Percentiles rank a stretch among this genome's conserved stretches.
Conservation (phyloP, 306 rosid species). For the Ochetophila trinervis region DNA sequence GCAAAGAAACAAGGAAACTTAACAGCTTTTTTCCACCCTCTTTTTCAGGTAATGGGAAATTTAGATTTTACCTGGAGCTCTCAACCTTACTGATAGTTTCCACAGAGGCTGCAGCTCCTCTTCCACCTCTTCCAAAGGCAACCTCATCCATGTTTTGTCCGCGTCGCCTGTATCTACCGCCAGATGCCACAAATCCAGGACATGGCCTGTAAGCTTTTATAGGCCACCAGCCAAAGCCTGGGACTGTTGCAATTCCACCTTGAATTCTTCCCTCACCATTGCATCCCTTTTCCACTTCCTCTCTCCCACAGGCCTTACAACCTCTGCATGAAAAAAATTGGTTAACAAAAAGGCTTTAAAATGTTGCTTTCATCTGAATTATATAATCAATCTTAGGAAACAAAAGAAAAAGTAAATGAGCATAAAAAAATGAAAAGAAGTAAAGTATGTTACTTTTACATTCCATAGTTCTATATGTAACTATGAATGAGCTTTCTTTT, state of each 20-base stretch:
- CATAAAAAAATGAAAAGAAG: background rate
- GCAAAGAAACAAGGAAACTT: no score
- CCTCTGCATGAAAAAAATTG: constrained; percentile 42
- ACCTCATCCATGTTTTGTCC: constrained; percentile 98
- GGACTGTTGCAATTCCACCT: constrained; percentile 91
- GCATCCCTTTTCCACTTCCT: constrained; percentile 81
- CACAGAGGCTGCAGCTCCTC: constrained; percentile 21
- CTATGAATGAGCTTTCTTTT: no score
- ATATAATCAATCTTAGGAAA: background rate
- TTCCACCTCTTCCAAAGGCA: constrained; percentile 63
- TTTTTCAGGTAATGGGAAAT: background rate
- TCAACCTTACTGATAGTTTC: constrained; percentile 21
- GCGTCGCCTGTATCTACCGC: constrained; percentile 73
- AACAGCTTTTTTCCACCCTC: no score
- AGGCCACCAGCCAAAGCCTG: constrained; percentile 99
- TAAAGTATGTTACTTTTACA: no score
- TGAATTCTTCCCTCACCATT: constrained; percentile 95
- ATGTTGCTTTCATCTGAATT: background rate
- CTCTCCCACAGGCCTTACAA: constrained; percentile 80
- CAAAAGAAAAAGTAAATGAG: background rate
- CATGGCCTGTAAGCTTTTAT: constrained; percentile 95
- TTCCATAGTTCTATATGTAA: no score
- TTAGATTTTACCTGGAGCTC: constrained; percentile 34
- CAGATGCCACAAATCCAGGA: constrained; percentile 79
- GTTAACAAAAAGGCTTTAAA: constrained; percentile 2